These are phyloP conservation scores for Moniliella sp. DNA, from an alignment of 1,284 basidiomycete genomes.

Conservation along the genomic window DNA sequence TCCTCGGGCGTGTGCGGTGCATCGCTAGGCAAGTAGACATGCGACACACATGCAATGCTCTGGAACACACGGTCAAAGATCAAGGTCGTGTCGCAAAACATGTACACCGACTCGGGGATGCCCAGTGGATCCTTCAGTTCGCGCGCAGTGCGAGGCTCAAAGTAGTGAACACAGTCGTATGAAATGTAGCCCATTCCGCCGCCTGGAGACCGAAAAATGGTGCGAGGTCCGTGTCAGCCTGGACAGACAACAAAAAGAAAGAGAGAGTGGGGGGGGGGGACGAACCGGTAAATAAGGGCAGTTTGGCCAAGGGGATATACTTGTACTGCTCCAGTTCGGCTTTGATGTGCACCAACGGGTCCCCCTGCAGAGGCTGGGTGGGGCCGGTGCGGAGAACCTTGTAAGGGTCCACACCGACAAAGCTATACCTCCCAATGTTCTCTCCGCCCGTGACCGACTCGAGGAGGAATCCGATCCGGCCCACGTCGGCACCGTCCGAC, in stretches of 20 bases:
- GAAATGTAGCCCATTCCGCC: constrained; percentile 93
- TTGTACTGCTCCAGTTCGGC: constrained; percentile 64
- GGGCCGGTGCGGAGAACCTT: constrained; percentile 76
- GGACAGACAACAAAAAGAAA: neutral
- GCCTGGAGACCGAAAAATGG: constrained; percentile 37
- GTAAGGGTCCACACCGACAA: constrained; percentile 78
- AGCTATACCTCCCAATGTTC: constrained; percentile 76
- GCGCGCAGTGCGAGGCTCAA: constrained; percentile 48
- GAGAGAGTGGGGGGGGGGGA: constrained; percentile 3
- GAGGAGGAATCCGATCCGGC: constrained; percentile 22
- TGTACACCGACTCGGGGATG: constrained; percentile 85
- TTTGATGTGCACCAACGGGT: constrained; percentile 66
- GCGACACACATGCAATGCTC: constrained; percentile 75
- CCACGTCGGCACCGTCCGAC: constrained; percentile 59
- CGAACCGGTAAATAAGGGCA: constrained; percentile 64
- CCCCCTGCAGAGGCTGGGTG: constrained; percentile 57
- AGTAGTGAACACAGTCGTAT: constrained; percentile 87
- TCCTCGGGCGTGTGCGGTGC: constrained; percentile 35
- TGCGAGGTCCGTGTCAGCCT: neutral
- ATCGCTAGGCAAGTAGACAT: constrained; percentile 56
- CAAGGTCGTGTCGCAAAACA: constrained; percentile 81
- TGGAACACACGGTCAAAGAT: constrained; percentile 95
- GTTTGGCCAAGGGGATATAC: constrained; percentile 71
- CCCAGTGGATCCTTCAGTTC: constrained; percentile 55
- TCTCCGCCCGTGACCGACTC: constrained; percentile 60